A percentile compares a stretch with the other conserved stretches of the same genome.
phyloP scores from a whole-genome alignment of 495 filamentous ascomycete species.

The Talaromyces thailandensis region DNA sequence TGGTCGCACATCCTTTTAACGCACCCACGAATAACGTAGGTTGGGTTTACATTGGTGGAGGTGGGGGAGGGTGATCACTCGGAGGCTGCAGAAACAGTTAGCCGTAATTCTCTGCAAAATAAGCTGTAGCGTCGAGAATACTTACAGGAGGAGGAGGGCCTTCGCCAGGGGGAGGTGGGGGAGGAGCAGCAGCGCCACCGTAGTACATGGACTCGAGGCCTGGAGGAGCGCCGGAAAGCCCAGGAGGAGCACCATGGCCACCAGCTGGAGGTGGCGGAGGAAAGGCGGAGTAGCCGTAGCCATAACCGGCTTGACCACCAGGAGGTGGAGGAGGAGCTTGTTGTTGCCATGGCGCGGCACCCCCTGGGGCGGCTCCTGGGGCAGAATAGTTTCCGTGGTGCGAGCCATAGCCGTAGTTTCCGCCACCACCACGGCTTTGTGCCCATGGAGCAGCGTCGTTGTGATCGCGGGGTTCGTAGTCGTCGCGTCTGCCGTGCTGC shows the following conservation, averaged over 20 bases:
- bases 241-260: conserved; percentile 49
- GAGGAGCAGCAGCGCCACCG: conserved; percentile 44
- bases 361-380: conserved; percentile 30
- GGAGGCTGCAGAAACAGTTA: conserved; percentile 38
- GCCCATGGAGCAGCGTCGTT: conserved; percentile 47
- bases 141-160: conserved; percentile 59
- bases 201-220: conserved; percentile 61
- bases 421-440: conserved; percentile 33
- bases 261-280: conserved; percentile 40
- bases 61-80: conserved; percentile 64
- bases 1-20: neutral
- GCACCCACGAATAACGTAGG: neutral
- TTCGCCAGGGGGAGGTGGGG: conserved; percentile 47
- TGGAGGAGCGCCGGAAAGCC: conserved; percentile 62
- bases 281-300: conserved; percentile 49
- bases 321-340: conserved; percentile 43
- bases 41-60: conserved; percentile 38
- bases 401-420: conserved; percentile 42
- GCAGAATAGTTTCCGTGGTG: conserved; percentile 22
- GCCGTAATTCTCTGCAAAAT: conserved; percentile 7
- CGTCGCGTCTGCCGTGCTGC: conserved; percentile 37
- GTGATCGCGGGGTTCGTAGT: conserved; percentile 39
- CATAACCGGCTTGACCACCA: conserved; percentile 40
- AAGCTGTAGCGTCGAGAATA: conserved; percentile 2
- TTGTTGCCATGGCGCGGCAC: conserved; percentile 65